Evolutionary conservation across 805 yeast genomes (phyloP).

Genomic region (Wickerhamiella dianesei): DNA sequence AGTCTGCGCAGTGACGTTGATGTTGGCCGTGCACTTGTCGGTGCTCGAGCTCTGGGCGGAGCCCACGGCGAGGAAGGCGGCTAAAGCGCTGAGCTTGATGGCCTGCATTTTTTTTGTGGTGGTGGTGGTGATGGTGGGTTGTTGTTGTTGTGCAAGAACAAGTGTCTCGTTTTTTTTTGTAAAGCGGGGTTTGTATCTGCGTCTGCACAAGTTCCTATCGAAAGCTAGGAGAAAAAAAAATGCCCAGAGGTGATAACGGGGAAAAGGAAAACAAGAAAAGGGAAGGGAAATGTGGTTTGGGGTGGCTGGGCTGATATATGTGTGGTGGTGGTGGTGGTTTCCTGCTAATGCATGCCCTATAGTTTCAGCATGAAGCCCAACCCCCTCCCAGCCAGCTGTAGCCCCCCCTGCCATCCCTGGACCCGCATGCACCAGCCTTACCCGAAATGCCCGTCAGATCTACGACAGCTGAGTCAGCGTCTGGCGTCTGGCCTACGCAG

Average conservation of each 20-base stretch:
- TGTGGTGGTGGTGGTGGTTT: not conserved
- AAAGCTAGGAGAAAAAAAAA: not conserved
- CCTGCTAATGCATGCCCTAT: not conserved
- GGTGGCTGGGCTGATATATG: not conserved
- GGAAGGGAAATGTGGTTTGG: not conserved
- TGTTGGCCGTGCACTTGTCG: slow-evolving; percentile 22
- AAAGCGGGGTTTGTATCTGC: too few species aligned
- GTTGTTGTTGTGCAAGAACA: not conserved
- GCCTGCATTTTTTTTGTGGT: not conserved
- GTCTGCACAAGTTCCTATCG: too few species aligned
- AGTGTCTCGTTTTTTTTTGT: not conserved
- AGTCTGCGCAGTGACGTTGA: slow-evolving; percentile 69
- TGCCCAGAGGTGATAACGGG: not conserved
- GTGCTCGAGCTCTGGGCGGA: not conserved
- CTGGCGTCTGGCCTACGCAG: not conserved
- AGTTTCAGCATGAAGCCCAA: not conserved
- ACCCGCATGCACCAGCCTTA: not conserved
- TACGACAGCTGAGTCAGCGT: not conserved
- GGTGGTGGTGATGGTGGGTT: not conserved
- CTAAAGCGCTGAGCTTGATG: not conserved
- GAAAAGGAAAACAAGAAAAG: not conserved
- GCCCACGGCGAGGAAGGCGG: not conserved
- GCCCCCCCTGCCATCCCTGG: not conserved
- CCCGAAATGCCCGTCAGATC: not conserved
- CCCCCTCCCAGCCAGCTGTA: not conserved